Conservation (phyloP, 352 stramenopile genomes). For the Plasmopara muralis region DNA sequence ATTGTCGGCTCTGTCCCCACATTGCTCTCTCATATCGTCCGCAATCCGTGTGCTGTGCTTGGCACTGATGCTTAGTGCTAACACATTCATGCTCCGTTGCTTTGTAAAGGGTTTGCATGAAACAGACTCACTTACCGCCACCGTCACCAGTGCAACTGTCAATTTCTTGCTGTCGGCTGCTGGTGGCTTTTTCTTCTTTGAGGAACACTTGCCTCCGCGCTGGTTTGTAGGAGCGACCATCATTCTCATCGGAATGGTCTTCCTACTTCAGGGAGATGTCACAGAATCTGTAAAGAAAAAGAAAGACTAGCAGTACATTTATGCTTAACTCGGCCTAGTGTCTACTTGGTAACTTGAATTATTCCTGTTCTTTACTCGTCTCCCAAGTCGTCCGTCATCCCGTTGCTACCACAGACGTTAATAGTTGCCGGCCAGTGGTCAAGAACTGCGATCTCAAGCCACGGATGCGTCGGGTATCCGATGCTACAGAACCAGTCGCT, state of each 20-base stretch:
- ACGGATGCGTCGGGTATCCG: slow-evolving; percentile 60
- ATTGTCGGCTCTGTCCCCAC: slow-evolving; percentile 6
- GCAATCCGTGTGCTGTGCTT: slow-evolving; percentile 48
- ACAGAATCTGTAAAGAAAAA: slow-evolving; percentile 1
- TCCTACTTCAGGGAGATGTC: slow-evolving; percentile 58
- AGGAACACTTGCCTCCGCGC: slow-evolving; percentile 55
- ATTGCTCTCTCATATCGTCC: slow-evolving; percentile 13
- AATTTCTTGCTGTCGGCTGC: slow-evolving; percentile 80
- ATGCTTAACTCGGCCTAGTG: slow-evolving; percentile 3
- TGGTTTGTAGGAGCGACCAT: slow-evolving; percentile 73
- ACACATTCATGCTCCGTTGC: slow-evolving; percentile 72
- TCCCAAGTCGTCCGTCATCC: slow-evolving; percentile 21
- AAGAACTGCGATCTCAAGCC: slow-evolving; percentile 74
- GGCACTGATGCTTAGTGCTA: slow-evolving; percentile 59
- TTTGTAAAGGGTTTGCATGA: slow-evolving; percentile 80
- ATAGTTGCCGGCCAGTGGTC: slow-evolving; percentile 72
- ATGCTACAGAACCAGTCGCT: slow-evolving; percentile 67
- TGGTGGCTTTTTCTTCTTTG: slow-evolving; percentile 52
- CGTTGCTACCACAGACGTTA: slow-evolving; percentile 52
- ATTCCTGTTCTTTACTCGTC: slow-evolving; percentile 13
- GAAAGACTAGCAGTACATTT: slow-evolving; percentile 21
- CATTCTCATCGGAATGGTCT: slow-evolving; percentile 63
- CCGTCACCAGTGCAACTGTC: slow-evolving; percentile 67
- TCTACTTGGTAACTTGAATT: slow-evolving; percentile 6
- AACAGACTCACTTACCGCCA: slow-evolving; percentile 81